phyloP scores from a whole-genome alignment of 208 protist genomes.

The Trypanosomatidae sp. region DNA sequence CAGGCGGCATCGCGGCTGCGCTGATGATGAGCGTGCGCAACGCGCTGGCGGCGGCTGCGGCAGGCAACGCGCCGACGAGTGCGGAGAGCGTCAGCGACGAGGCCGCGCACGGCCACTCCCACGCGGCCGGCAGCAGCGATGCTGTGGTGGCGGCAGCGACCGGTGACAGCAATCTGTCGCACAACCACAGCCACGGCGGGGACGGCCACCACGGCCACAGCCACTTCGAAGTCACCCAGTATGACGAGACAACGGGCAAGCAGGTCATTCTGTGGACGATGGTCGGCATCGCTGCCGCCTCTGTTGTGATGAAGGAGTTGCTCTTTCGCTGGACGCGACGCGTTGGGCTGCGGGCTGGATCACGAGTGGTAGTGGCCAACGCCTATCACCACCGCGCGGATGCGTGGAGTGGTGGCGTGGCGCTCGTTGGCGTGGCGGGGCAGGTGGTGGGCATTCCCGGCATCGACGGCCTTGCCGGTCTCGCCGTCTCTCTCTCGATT shows the following conservation, averaged over 20 bases:
- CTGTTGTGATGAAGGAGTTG: no score
- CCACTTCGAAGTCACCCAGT: no score
- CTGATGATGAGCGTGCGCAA: conserved; percentile 9
- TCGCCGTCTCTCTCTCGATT: conserved; percentile 78
- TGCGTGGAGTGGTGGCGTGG: conserved; percentile 84
- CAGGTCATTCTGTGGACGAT: conserved; percentile 80
- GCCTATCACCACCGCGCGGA: conserved; percentile 90
- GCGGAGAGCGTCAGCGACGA: no score
- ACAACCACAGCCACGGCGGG: conserved; percentile 11
- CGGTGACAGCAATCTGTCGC: no score
- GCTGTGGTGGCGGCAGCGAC: no score
- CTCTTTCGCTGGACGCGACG: conserved; percentile 74
- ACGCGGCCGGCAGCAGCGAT: no score
- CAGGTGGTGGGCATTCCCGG: conserved; percentile 69
- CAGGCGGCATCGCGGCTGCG: conserved; percentile 13
- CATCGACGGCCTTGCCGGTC: conserved; percentile 76
- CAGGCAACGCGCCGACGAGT: no score
- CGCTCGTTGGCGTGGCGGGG: conserved; percentile 76
- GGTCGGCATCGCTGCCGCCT: conserved; percentile 70
- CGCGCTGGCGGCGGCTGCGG: conserved; percentile 3
- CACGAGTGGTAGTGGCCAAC: conserved; percentile 86
- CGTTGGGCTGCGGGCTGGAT: conserved; percentile 70
- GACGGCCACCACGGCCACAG: conserved; percentile 61
- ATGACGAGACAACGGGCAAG: no score
- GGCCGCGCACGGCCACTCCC: no score